Base-by-base conservation (phyloP, 2,329 filamentous ascomycete genomes). In the Cordyceps militaris region DNA sequence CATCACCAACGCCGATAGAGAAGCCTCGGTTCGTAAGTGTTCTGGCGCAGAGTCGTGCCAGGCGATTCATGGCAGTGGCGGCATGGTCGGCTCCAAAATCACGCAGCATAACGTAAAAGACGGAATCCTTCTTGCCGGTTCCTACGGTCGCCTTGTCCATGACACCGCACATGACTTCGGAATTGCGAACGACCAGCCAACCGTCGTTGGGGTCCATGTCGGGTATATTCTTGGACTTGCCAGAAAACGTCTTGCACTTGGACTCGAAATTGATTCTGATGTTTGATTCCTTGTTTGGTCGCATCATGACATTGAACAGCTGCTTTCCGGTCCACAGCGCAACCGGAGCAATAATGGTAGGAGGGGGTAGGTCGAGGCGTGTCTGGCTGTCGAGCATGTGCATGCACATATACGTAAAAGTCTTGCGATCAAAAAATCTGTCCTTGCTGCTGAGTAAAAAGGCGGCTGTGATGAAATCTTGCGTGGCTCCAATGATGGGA, bases 131-230 rank as follows among this genome's bases (percentile, higher is more conserved):
- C 77, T 97, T 97, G 65, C 94, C 94, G 6, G 90, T 86, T 64
- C 94, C 94, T n/a, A 99, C 90, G 0, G 92, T 97, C 1, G 90
- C 89, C 74, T 99, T 99, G 76, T 99, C 94, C 91, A 97, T 97
- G 60, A 87, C 83, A 61, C 94, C 94, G 68, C 93, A 97, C 89
- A 99, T 96, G 61, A 97, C 86, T 70, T 97, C 92, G 0, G 93
- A 97, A 69, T 99, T 97, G 58, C 93, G 88, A 61, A 99, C 87
- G 14, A 96, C 91, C 10, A 99, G 78, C 82, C 90, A 97, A 8
- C 87, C 86, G 70, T 99, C 94, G 63, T 94, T 90, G 16, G 88
- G 84, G 66, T 93, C 89, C 75, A 96, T 86, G 62, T 90, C 86
- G 1, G 86, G 84, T 46, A 73, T 74, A 60, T 75, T 75, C 1